Percentiles rank a stretch among this genome's conserved stretches.
phyloP scores from a whole-genome alignment of 768 basidiomycete genomes.

The Hysterangium stoloniferum region DNA sequence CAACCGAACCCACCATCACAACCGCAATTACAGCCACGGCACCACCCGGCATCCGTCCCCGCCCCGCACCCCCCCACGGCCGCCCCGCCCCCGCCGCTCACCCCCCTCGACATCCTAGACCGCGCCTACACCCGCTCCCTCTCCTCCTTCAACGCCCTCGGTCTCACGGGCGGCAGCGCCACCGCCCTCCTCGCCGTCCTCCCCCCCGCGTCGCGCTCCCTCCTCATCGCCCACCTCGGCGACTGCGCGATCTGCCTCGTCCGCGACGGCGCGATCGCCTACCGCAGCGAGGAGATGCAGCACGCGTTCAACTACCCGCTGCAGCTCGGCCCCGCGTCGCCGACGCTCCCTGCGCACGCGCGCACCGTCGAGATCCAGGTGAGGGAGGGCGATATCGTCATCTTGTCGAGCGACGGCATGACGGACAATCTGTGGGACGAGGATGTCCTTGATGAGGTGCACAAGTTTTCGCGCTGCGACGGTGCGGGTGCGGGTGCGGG shows the following conservation, averaged over 20 bases:
- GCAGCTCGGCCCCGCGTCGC: conserved; percentile 53
- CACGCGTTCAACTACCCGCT: conserved; percentile 70
- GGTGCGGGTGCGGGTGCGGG: background rate
- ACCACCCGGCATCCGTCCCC: background rate
- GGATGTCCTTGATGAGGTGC: conserved; percentile 77
- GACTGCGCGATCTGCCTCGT: conserved; percentile 87
- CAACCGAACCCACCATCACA: background rate
- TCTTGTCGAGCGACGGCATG: conserved; percentile 75
- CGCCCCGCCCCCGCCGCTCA: conserved; percentile 12
- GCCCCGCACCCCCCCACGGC: conserved; percentile 14
- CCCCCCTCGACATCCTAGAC: conserved; percentile 35
- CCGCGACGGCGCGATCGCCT: conserved; percentile 61
- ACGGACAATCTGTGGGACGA: conserved; percentile 87
- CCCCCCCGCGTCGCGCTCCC: conserved; percentile 52
- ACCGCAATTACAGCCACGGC: background rate
- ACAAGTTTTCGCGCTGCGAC: conserved; percentile 37
- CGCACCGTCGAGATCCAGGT: conserved; percentile 66
- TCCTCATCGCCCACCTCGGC: conserved; percentile 79
- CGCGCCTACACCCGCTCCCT: conserved; percentile 15
- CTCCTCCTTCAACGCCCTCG: conserved; percentile 10
- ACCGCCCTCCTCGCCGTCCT: conserved; percentile 35
- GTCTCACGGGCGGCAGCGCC: conserved; percentile 22
- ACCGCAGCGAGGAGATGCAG: conserved; percentile 92
- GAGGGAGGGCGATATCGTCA: conserved; percentile 63
- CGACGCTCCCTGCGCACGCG: conserved; percentile 60